Conservation (phyloP, 108 stramenopile species). For the Aurantiochytrium sp. region DNA sequence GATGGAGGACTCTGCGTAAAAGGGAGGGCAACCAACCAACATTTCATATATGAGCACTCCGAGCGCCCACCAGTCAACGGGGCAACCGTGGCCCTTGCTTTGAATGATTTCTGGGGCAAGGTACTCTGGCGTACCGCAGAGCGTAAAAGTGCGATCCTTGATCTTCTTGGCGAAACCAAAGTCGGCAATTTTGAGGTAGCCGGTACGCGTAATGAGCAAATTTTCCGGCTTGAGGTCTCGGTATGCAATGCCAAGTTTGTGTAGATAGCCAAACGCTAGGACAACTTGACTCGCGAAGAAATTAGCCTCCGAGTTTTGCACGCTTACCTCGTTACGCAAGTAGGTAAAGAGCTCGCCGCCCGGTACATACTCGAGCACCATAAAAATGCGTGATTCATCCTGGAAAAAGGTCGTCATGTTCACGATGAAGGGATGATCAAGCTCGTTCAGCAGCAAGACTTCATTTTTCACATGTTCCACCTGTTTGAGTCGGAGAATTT, state of each 20-base stretch:
- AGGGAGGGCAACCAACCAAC: constrained; percentile 32
- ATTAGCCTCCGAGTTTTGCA: constrained; percentile 44
- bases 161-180: constrained; percentile 42
- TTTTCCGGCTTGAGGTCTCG: constrained; percentile 34
- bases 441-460: constrained; percentile 45
- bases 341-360: constrained; percentile 67
- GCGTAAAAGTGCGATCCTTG: constrained; percentile 46
- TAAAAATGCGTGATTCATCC: constrained; percentile 74
- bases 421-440: constrained; percentile 85
- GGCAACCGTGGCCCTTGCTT: constrained; percentile 44
- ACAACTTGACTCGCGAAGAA: neutral
- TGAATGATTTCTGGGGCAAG: constrained; percentile 73
- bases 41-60: constrained; percentile 54
- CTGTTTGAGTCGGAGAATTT: constrained; percentile 14
- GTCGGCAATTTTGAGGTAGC: constrained; percentile 27
- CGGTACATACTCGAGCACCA: constrained; percentile 79
- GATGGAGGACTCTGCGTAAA: constrained; percentile 55
- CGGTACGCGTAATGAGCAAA: constrained; percentile 16
- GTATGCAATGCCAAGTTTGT: constrained; percentile 17
- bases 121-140: constrained; percentile 61
- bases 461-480: constrained; percentile 74
- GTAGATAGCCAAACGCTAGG: neutral
- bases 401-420: constrained; percentile 76
- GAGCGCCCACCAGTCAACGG: constrained; percentile 57
- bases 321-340: constrained; percentile 50